Base-by-base conservation (phyloP, 345 rosid species). In the Salix udensis region DNA sequence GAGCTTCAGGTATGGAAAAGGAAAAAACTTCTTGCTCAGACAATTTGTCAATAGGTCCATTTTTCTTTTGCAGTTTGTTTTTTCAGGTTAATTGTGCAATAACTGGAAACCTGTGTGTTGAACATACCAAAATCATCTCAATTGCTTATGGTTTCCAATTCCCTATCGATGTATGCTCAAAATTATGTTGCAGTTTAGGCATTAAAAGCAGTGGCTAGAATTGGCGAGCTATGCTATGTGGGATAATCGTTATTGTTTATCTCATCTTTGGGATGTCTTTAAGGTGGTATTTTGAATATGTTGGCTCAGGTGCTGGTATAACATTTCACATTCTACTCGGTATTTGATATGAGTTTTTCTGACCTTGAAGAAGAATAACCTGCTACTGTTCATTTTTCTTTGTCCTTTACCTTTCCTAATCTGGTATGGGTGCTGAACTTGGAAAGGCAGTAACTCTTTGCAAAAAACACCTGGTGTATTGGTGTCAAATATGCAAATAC, bases 1-100 rank as follows among this genome's bases (percentile, higher is more conserved):
- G 98, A 94, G 72, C 97, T 91, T 78, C 95, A 92, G 99, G 99
- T 96, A 85, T 74, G 78, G 46, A 74, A 53, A 15, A 42, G 14
- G 36, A n/a, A n/a, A 21, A 36, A 37, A 30, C 37, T 60, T 55
- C 65, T 77, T 28, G 31, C 37, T 60, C 23, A 7, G 44, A n/a
- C 28, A 15, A 7, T 18, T 34, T n/a, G 7, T 14, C 36, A 10
- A 21, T 72, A n/a, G 15, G 8, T 70, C 28, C 44, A 62, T 44
- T 65, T 34, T 24, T 74, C n/a, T 34, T 7, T 71, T 12, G 26
- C 18, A 6, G 4, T n/a, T 16, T 16, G 53, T 21, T 67, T 30
- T 60, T 55, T 61, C 14, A 5, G 34, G 64, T 48, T 36, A 37
- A 66, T 14, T 48, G 10, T 37, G 28, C 52, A 80, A 50, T 66